Percentiles rank a stretch among this genome's conserved stretches.
These are phyloP conservation scores for Chrysopogon serrulatus DNA, from an alignment of 176 grass and related monocot species.

Conservation along the genomic window DNA sequence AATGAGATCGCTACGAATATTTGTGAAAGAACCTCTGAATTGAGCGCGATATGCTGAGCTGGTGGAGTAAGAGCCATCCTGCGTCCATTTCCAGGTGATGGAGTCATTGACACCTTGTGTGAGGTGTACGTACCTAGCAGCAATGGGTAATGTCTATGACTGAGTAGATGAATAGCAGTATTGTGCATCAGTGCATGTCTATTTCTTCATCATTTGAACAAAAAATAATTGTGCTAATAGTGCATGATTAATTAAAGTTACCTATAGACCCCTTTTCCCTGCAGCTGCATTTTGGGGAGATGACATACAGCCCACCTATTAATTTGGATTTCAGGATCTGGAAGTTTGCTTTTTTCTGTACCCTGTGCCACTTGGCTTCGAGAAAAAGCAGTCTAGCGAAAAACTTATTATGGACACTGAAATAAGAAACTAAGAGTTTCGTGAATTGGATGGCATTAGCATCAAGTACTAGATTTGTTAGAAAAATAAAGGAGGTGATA, in stretches of 20 bases:
- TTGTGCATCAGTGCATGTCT: neutral
- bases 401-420: neutral
- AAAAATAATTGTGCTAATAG: neutral
- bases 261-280: neutral
- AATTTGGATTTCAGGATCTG: neutral
- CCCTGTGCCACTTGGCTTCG: neutral
- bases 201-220: neutral
- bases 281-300: neutral
- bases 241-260: neutral
- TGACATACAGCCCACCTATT: neutral
- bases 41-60: too few species aligned
- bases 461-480: conserved; percentile 24
- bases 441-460: conserved; percentile 52
- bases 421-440: conserved; percentile 23
- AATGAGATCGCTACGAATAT: too few species aligned
- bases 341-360: neutral
- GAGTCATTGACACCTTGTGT: neutral
- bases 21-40: too few species aligned
- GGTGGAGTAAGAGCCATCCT: too few species aligned
- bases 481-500: conserved; percentile 20
- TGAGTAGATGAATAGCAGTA: neutral
- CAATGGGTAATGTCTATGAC: neutral
- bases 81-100: neutral
- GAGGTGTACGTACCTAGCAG: neutral
- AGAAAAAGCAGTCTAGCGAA: conserved; percentile 3